phyloP scores from a whole-genome alignment of 768 basidiomycete genomes.

The Chalciporus chontae region DNA sequence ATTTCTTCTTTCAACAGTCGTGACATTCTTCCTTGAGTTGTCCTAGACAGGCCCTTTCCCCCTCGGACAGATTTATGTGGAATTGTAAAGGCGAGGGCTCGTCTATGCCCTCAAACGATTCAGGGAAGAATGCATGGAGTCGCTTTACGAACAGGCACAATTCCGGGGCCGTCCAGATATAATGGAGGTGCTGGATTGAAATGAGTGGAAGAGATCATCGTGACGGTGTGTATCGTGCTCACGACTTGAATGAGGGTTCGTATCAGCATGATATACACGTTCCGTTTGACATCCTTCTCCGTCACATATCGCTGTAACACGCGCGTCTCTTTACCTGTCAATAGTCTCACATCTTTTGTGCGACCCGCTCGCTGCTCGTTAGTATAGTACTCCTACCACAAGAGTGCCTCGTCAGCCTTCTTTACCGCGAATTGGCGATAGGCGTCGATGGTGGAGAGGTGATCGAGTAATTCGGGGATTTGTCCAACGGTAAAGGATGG shows the following conservation, averaged over 20 bases:
- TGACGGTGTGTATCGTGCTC: not conserved
- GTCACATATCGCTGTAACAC: constrained; percentile 9
- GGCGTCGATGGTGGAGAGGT: constrained; percentile 20
- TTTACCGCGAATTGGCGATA: constrained; percentile 18
- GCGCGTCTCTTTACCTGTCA: constrained; percentile 16
- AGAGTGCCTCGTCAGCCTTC: constrained; percentile 19
- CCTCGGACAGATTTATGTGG: constrained; percentile 21
- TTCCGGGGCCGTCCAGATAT: constrained; percentile 28
- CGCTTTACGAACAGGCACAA: constrained; percentile 17
- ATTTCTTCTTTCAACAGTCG: constrained; percentile 11
- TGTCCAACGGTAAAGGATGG: constrained; percentile 30
- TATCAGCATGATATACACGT: constrained; percentile 23
- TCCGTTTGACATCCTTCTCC: constrained; percentile 12
- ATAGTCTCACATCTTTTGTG: constrained; percentile 13
- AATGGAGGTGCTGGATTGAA: constrained; percentile 23
- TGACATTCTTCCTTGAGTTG: constrained; percentile 15
- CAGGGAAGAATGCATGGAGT: constrained; percentile 29
- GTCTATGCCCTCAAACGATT: constrained; percentile 12
- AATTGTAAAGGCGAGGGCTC: constrained; percentile 21
- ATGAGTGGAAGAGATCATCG: not conserved
- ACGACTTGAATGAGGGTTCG: constrained; percentile 21
- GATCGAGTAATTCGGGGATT: constrained; percentile 28
- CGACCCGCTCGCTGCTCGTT: constrained; percentile 2
- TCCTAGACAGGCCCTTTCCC: constrained; percentile 19
- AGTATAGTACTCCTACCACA: constrained; percentile 25